phyloP scores from a whole-genome alignment of 2,329 filamentous ascomycete genomes.

The Epichloe amarillans region DNA sequence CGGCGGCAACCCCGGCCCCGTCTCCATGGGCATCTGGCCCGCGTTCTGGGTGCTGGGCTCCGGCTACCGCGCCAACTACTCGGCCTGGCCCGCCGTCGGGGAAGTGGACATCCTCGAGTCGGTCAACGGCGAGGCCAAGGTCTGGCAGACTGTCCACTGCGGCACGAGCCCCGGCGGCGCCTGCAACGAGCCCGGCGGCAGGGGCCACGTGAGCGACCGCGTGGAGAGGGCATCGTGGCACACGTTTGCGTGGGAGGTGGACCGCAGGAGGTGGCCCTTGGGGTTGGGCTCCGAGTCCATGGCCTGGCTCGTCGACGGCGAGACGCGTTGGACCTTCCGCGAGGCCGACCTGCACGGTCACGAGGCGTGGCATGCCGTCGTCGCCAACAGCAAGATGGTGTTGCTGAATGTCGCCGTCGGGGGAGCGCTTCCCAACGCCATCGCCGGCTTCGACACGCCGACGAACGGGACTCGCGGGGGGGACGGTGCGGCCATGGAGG shows the following conservation, averaged over 20 bases:
- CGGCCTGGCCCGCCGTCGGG: slow-evolving; percentile 27
- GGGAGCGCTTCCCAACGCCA: slow-evolving; percentile 22
- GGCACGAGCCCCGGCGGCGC: slow-evolving; percentile 24
- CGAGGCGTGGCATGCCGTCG: slow-evolving; percentile 18
- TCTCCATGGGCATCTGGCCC: slow-evolving; percentile 30
- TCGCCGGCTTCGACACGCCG: slow-evolving; percentile 20
- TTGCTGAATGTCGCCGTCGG: slow-evolving; percentile 28
- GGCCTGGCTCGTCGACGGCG: slow-evolving; percentile 22
- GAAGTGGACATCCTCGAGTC: slow-evolving; percentile 34
- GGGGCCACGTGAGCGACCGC: slow-evolving; percentile 10
- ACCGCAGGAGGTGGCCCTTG: slow-evolving; percentile 9
- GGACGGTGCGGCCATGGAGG: slow-evolving; percentile 20
- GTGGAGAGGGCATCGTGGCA: slow-evolving; percentile 20
- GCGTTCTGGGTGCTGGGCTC: slow-evolving; percentile 33
- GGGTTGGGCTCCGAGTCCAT: slow-evolving; percentile 15
- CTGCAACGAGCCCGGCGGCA: slow-evolving; percentile 27
- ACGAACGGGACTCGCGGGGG: slow-evolving; percentile 20
- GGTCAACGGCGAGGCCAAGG: slow-evolving; percentile 23
- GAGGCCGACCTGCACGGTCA: slow-evolving; percentile 13
- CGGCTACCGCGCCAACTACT: slow-evolving; percentile 23
- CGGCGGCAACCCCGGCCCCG: slow-evolving; percentile 12
- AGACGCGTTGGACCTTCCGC: slow-evolving; percentile 14
- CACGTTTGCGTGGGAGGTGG: slow-evolving; percentile 19
- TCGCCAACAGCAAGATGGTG: slow-evolving; percentile 19
- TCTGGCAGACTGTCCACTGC: slow-evolving; percentile 29